Evolutionary conservation across 202 grass and related monocot species (phyloP).

Genomic region (Brachypodium distachyon): DNA sequence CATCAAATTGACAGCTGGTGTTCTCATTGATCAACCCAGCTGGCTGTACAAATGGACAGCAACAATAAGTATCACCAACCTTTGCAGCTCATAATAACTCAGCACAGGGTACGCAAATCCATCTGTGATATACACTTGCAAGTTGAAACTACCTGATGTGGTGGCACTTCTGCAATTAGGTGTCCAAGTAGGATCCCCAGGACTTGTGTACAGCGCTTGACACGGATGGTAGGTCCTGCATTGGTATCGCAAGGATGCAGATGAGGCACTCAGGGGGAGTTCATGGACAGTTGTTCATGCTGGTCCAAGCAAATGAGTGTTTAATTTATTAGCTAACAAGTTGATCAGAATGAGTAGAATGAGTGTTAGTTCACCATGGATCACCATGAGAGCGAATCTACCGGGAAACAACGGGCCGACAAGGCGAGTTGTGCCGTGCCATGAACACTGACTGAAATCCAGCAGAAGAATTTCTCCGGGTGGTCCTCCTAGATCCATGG

Average conservation of each 20-base stretch:
- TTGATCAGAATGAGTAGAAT: not conserved
- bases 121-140: slow-evolving; percentile 2
- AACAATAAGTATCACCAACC: slow-evolving; percentile 33
- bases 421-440: slow-evolving; percentile 29
- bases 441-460: slow-evolving; percentile 19
- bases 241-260: not conserved
- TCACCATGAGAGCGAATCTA: not conserved
- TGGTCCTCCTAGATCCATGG: slow-evolving; percentile 32
- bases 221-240: slow-evolving; percentile 20
- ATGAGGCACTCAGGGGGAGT: not conserved
- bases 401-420: slow-evolving; percentile 16
- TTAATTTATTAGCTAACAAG: not conserved
- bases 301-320: too few relatives aligned
- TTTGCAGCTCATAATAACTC: slow-evolving; percentile 35
- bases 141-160: slow-evolving; percentile 3
- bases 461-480: slow-evolving; percentile 10
- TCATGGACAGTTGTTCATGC: not conserved
- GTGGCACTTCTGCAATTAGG: not conserved
- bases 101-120: not conserved
- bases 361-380: not conserved
- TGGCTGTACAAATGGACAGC: slow-evolving; percentile 17
- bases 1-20: slow-evolving; percentile 18
- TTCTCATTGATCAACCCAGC: slow-evolving; percentile 16
- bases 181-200: not conserved
- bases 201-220: slow-evolving; percentile 13